These are phyloP conservation scores for Kalmusia sp. DNA, from an alignment of 2,329 filamentous ascomycete species.

Conservation along the genomic window DNA sequence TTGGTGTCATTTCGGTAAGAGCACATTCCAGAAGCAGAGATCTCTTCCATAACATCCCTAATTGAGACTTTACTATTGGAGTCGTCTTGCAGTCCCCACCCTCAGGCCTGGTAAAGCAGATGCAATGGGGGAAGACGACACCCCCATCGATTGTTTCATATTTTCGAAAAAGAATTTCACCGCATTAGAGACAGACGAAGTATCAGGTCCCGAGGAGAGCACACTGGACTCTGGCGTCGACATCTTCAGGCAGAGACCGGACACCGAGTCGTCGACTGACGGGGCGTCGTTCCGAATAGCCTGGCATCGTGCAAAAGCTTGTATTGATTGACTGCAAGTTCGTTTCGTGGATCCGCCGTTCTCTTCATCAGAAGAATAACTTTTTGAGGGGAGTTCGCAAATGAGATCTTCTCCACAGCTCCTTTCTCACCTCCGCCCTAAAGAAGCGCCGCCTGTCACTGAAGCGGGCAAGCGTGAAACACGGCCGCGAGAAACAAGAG, in stretches of 20 bases:
- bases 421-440: background rate
- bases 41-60: background rate
- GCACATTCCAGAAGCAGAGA: background rate
- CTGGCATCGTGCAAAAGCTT: background rate
- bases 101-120: no score
- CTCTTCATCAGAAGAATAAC: background rate
- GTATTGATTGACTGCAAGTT: background rate
- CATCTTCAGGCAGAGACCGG: background rate
- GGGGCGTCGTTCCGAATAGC: background rate
- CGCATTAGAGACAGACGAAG: no score
- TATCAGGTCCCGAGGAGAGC: no score
- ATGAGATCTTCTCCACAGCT: constrained; percentile 10
- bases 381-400: background rate
- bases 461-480: constrained; percentile 34
- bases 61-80: background rate
- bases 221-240: background rate
- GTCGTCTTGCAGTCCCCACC: background rate
- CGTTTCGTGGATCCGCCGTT: background rate
- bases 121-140: no score
- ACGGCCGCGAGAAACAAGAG: constrained; percentile 8
- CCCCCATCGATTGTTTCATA: no score
- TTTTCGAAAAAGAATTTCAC: no score
- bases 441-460: constrained; percentile 29
- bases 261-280: background rate
- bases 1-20: background rate